Evolutionary conservation across 1,139 yeast genomes (phyloP).

Genomic region (Candida albicans): DNA sequence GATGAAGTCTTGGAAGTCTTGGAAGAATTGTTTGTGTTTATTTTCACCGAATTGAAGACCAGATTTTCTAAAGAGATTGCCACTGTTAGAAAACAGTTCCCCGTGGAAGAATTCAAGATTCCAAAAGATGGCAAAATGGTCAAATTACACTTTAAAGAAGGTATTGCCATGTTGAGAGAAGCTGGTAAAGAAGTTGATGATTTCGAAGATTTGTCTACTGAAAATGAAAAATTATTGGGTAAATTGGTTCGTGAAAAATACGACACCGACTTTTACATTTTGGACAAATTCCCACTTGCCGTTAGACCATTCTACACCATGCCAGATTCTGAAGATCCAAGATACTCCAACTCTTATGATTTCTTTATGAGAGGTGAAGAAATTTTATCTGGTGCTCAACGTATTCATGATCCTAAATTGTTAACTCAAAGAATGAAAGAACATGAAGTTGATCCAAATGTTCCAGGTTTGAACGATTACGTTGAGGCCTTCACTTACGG

Average conservation of each 20-base stretch:
- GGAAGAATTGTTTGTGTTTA: conserved; percentile 83
- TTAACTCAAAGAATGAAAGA: conserved; percentile 77
- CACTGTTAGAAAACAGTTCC: conserved; percentile 89
- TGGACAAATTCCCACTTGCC: conserved; percentile 96
- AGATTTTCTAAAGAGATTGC: conserved; percentile 86
- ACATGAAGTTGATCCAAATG: conserved; percentile 78
- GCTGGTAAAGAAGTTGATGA: conserved; percentile 84
- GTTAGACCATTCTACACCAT: conserved; percentile 98
- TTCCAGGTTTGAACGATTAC: conserved; percentile 85
- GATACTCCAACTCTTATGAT: conserved; percentile 93
- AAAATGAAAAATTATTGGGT: conserved; percentile 92
- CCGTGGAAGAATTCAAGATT: conserved; percentile 94
- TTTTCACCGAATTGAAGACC: conserved; percentile 76
- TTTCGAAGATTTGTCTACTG: conserved; percentile 88
- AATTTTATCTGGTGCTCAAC: conserved; percentile 97
- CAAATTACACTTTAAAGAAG: conserved; percentile 85
- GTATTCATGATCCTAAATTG: conserved; percentile 90
- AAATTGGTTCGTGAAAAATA: conserved; percentile 87
- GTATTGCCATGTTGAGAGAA: conserved; percentile 77
- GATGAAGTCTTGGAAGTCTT: conserved; percentile 88
- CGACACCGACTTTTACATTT: conserved; percentile 95
- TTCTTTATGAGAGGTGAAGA: conserved; percentile 99
- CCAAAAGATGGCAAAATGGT: conserved; percentile 92
- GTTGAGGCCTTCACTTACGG: conserved; percentile 91
- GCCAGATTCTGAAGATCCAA: conserved; percentile 93